These are phyloP conservation scores for Penicillium sp. DNA, from an alignment of 2,329 filamentous ascomycete genomes.

Conservation along the genomic window DNA sequence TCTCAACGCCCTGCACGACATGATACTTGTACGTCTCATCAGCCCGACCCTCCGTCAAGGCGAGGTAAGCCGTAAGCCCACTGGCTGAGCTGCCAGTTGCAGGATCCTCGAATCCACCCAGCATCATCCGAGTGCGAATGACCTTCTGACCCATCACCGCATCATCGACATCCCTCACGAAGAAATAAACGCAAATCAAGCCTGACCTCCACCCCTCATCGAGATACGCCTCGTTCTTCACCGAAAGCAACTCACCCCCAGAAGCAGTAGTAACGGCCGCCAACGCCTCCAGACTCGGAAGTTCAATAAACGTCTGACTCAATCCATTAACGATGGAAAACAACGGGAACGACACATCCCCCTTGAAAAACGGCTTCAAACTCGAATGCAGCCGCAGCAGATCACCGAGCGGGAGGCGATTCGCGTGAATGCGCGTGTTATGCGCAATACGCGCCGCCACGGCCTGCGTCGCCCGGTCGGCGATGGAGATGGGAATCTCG, in stretches of 20 bases:
- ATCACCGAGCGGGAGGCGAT: conserved; percentile 24
- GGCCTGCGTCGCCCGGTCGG: conserved; percentile 9
- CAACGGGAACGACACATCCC: conserved; percentile 25
- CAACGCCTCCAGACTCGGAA: conserved; percentile 61
- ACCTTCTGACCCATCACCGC: conserved; percentile 50
- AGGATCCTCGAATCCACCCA: conserved; percentile 31
- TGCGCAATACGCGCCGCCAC: conserved; percentile 37
- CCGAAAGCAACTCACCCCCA: conserved; percentile 25
- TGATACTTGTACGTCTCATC: conserved; percentile 43
- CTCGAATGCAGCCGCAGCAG: conserved; percentile 28
- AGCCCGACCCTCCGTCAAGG: conserved; percentile 42
- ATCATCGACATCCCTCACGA: conserved; percentile 51
- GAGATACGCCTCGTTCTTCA: conserved; percentile 20
- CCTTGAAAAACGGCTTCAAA: conserved; percentile 20
- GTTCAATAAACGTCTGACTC: conserved; percentile 62
- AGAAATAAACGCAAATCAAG: conserved; percentile 33
- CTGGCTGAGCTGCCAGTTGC: conserved; percentile 59
- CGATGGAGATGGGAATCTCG: conserved; percentile 48
- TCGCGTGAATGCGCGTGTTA: conserved; percentile 36
- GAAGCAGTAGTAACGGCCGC: conserved; percentile 31
- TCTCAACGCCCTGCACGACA: conserved; percentile 66
- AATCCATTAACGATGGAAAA: conserved; percentile 44
- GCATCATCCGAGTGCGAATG: conserved; percentile 34
- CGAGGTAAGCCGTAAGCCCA: conserved; percentile 56
- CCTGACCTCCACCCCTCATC: conserved; percentile 36